Conservation (phyloP, 2,329 filamentous ascomycete species). For the Fusarium cicatricum region DNA sequence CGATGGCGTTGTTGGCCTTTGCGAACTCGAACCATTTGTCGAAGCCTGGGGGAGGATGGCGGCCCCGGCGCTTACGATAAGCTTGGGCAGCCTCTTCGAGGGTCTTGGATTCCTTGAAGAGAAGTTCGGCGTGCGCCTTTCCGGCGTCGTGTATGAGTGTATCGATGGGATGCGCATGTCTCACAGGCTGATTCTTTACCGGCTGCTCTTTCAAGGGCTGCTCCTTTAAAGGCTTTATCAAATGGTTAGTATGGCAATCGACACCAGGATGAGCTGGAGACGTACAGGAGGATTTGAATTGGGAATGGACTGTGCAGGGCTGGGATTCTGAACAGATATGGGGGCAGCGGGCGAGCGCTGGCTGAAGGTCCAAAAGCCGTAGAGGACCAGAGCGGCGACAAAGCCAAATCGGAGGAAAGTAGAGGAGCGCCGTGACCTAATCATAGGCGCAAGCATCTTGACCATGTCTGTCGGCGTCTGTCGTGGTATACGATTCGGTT, state of each 20-base stretch:
- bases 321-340: conserved; percentile 13
- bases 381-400: conserved; percentile 48
- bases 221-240: not conserved
- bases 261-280: not conserved
- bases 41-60: conserved; percentile 71
- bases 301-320: not conserved
- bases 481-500: conserved; percentile 5
- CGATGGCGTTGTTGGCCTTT: conserved; percentile 57
- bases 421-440: conserved; percentile 54
- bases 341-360: conserved; percentile 19
- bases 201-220: not conserved
- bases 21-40: conserved; percentile 68
- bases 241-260: conserved; percentile 8
- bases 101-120: conserved; percentile 57
- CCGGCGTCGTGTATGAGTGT: conserved; percentile 57
- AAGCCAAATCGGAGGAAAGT: conserved; percentile 54
- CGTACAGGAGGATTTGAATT: conserved; percentile 1
- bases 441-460: conserved; percentile 51
- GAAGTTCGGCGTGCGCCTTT: conserved; percentile 49
- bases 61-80: conserved; percentile 65
- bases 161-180: conserved; percentile 59
- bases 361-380: conserved; percentile 44
- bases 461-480: conserved; percentile 33
- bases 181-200: conserved; percentile 8
- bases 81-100: conserved; percentile 63